Evolutionary conservation across 202 grass and related monocot species (phyloP), one percentile per base, ranked within the genome.

Genomic region (Schoenoplectus tabernaemontani): DNA sequence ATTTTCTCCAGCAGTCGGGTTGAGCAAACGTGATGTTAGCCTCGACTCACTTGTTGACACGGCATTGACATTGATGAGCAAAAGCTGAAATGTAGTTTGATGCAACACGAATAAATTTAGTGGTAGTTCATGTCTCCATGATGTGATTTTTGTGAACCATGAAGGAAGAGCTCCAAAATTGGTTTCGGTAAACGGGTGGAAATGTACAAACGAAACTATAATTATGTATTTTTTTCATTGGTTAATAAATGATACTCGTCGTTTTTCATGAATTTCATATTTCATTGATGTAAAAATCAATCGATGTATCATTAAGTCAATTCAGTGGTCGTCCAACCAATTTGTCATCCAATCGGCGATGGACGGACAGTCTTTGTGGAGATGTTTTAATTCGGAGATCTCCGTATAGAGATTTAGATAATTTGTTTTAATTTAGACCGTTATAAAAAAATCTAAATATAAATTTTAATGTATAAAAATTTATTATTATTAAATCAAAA

Each of bases 1-100:
- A 72, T 97, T 30, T 97, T 92, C 84, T 92, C 91, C 22, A 91
- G 91, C 41, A 93, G 91, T 86, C 1, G 94, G 94, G 10, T 4
- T 97, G 57, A 87, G 89, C 72, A 76, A 86, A 34, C 87, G 90
- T 58, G 72, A 43, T 56, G 85, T 84, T 7, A 67, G 70, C 16
- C 87, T 93, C 5, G 84, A 70, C 26, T 57, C 64, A 34, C 84
- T 92, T 11, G 84, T 97, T 3, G 82, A 88, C 50, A 78, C 56
- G 0, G 87, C 89, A 51, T 57, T 90, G 1, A 57, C 77, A 23
- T 36, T 88, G 42, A 90, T 91, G 71, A 34, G 57, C 48, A 66
- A 20, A 80, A 66, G 15, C 7, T 38, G 7, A 68, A 80, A 30
- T 72, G n/a, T 26, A 30, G 9, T 44, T 24, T 69, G 41, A n/a